Base-by-base conservation (phyloP, 129 eudicot species). In the Silybum marianum region DNA sequence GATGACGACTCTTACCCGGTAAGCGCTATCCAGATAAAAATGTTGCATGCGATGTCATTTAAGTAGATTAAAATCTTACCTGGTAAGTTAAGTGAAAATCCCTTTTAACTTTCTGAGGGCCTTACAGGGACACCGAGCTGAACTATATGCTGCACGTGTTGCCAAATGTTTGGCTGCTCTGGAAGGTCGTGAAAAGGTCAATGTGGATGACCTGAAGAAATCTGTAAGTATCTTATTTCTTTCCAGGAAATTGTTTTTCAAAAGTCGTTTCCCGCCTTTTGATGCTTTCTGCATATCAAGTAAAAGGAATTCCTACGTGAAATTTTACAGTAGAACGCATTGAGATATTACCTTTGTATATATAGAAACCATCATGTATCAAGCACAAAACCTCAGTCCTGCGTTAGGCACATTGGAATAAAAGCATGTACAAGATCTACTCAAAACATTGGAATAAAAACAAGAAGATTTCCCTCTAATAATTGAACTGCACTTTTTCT, bases 121-220 rank as follows among this genome's bases (percentile, higher is more conserved):
- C 58, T 84, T 83, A 75, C 90, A 95, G 99, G 99, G 99, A 75
- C 99, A 95, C 85, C 82, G 99, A 69, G 99, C 99, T 79, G 99
- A 95, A 81, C 82, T 95, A 81, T 95, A 95, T 83, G 99, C 99
- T 88, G 90, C 97, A 65, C 95, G 99, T 65, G 98, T 95, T 87
- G 98, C 99, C 77, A 91, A 87, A 85, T 88, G 99, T 88, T 86
- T 95, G 83, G 93, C 99, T 82, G 99, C 99, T 73, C 80, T 95
- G n/a, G 99, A 95, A 81, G 99, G 98, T 7, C 99, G 98, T 51
- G 99, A 95, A 34, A 95, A 86, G 86, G 99, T 93, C 88, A 83
- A 60, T 40, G 98, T 95, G 74, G 99, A 95, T 80, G 99, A 95
- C 93, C 93, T 95, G 77, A 95, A 95, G 88, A 95, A 95, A 93